phyloP scores from a whole-genome alignment of 2,329 filamentous ascomycete species.

The Pseudopyrenochaeta lycopersici region DNA sequence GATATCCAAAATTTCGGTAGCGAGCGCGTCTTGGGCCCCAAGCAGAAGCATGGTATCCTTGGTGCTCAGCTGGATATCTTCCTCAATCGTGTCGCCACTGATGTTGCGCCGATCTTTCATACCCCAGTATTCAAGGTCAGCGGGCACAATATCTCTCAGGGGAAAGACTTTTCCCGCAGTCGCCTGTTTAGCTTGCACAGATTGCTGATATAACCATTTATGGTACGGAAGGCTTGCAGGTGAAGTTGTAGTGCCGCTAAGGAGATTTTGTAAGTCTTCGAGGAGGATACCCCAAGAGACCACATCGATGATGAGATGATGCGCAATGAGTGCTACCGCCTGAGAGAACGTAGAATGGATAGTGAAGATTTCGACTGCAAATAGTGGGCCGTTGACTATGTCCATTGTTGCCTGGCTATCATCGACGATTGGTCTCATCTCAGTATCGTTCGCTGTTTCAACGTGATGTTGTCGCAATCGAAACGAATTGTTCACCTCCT shows the following conservation, averaged over 20 bases:
- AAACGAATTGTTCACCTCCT: constrained; percentile 32
- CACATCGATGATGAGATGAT: constrained; percentile 49
- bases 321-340: constrained; percentile 47
- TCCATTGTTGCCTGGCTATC: constrained; percentile 43
- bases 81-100: constrained; percentile 43
- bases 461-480: constrained; percentile 32
- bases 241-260: constrained; percentile 34
- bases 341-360: constrained; percentile 43
- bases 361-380: constrained; percentile 55
- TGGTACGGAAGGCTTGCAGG: constrained; percentile 48
- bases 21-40: constrained; percentile 43
- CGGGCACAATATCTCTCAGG: constrained; percentile 31
- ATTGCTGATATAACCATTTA: constrained; percentile 46
- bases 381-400: constrained; percentile 47
- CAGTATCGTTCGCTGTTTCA: constrained; percentile 12
- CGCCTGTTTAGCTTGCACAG: constrained; percentile 35
- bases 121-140: constrained; percentile 50
- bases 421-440: constrained; percentile 35
- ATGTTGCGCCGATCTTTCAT: constrained; percentile 45
- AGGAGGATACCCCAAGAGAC: constrained; percentile 53
- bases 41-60: constrained; percentile 44
- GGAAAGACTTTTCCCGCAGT: constrained; percentile 37
- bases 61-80: constrained; percentile 40
- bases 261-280: constrained; percentile 46
- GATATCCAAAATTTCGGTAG: constrained; percentile 49